Base-by-base conservation (phyloP, 345 rosid genomes). In the Camelina sativa region DNA sequence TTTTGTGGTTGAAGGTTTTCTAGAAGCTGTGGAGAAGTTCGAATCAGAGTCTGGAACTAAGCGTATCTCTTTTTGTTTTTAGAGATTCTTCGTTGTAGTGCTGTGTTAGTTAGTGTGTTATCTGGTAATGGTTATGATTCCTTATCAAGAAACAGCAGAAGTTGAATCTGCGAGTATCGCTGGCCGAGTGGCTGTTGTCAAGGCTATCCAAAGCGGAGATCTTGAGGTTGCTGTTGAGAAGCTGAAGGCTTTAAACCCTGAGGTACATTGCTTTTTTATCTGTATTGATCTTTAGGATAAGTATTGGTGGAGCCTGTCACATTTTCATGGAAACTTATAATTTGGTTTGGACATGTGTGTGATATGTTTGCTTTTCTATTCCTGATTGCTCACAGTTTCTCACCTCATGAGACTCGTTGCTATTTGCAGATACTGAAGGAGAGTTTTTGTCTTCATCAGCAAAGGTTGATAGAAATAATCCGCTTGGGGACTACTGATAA, bases 371-470 rank as follows among this genome's bases (percentile, higher is more conserved):
- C 40, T 30, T 32, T 57, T n/a, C n/a, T 32, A 32, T 57, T 32
- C 41, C 35, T n/a, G 13, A 41, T 50, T 22, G 3, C 7, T 13
- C 35, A 41, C 12, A 41, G 51, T 13, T 41, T 41, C 20, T 62
- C 34, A 62, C 20, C 12, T 22, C 11, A 23, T 62, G 52, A 28
- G 51, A 15, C 22, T 15, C 30, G 46, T 40, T 46, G 55, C n/a
- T 64, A 7, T 64, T 63, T 46, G 82, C 86, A 88, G 97, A 86
- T 89, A 61, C 50, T 87, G 80, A 89, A 92, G 73, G 86, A 90
- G 37, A 88, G 86, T 76, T 92, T 90, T 86, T 91, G 83, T 75
- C 96, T 92, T 30, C 91, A 90, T 77, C 98, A 88, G 71, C 96
- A 92, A 73, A 89, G 90, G 66, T 78, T 92, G 76, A 92, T 90